Evolutionary conservation across 768 basidiomycete genomes (phyloP), one percentile per base, ranked within the genome.

Genomic region (Mycena sanguinolenta): DNA sequence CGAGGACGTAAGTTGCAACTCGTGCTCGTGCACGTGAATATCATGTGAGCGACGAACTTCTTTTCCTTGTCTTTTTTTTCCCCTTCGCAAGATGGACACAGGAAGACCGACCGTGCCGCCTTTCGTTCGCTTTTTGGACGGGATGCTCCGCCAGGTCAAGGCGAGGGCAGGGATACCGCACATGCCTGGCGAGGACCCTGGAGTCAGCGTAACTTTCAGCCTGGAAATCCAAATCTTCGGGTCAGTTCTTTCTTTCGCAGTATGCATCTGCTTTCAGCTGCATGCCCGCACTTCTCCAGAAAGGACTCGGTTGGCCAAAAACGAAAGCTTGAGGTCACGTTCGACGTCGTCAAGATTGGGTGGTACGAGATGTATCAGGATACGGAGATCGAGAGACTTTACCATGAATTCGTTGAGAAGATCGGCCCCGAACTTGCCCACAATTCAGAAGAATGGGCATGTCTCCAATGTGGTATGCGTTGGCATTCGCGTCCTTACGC

Each of bases 381-480:
- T 0, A 17, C 21, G 19, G 49, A 59, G 7, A 59, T 66, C 34
- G 57, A 65, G 30, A 44, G 6, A 16, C 57, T 49, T 3, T 66
- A 52, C 27, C 65, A 49, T 10, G 55, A 65, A 17, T 50, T 58
- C 12, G 36, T 65, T 32, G 44, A 4, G 44, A n/a, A 23, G 14
- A 65, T 65, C 25, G 55, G 54, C 25, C 64, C 64, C 23, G 64
- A 65, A 34, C 57, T 65, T 2, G 21, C n/a, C 19, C 55, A 58
- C 34, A 58, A 58, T 32, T 50, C 64, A 3, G 55, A 65, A 30
- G 2, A 21, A 2, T 65, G 54, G 64, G 34, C 30, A 4, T 65
- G 55, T 58, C 2, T 36, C 2, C 5, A 36, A 28, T 65, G 64
- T 38, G 64, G 64, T 65, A 23, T 32, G 55, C 42, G 19, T n/a